These are phyloP conservation scores for Ophryocystis elektroscirrha DNA, from an alignment of 169 alveolate species.

Conservation along the genomic window DNA sequence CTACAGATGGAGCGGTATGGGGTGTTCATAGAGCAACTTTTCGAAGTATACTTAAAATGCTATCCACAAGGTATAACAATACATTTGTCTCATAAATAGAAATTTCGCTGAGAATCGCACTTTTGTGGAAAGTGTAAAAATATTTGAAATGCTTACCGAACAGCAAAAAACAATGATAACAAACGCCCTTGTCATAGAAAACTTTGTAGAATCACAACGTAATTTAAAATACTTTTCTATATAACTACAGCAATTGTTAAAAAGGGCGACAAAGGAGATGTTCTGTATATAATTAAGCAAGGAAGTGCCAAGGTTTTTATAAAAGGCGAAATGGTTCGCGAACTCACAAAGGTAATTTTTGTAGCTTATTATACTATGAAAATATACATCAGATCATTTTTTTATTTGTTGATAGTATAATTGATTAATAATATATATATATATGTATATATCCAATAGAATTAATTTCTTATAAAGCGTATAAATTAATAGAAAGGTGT, in stretches of 20 bases:
- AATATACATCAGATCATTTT: no score
- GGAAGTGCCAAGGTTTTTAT: slow-evolving; percentile 59
- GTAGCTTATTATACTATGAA: neutral
- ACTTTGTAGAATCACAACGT: no score
- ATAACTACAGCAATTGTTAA: slow-evolving; percentile 53
- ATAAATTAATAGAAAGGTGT: neutral
- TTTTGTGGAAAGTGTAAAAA: slow-evolving; percentile 57
- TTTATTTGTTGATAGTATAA: neutral
- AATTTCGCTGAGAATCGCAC: slow-evolving; percentile 60
- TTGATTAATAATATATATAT: neutral
- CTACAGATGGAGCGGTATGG: slow-evolving; percentile 62
- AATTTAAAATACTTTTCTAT: no score
- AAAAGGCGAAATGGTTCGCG: slow-evolving; percentile 39
- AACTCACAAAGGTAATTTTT: slow-evolving; percentile 26
- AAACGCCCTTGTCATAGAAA: slow-evolving; percentile 53
- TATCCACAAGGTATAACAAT: no score
- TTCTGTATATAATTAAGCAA: slow-evolving; percentile 54
- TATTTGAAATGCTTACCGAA: slow-evolving; percentile 55
- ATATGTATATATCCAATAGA: neutral
- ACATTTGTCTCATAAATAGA: no score
- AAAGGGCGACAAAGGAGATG: slow-evolving; percentile 69
- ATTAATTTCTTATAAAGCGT: neutral
- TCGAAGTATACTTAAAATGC: slow-evolving; percentile 55
- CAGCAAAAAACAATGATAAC: slow-evolving; percentile 59
- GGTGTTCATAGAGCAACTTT: slow-evolving; percentile 67